Base-by-base conservation (phyloP, 2,329 filamentous ascomycete species). In the Cadophora gregata region DNA sequence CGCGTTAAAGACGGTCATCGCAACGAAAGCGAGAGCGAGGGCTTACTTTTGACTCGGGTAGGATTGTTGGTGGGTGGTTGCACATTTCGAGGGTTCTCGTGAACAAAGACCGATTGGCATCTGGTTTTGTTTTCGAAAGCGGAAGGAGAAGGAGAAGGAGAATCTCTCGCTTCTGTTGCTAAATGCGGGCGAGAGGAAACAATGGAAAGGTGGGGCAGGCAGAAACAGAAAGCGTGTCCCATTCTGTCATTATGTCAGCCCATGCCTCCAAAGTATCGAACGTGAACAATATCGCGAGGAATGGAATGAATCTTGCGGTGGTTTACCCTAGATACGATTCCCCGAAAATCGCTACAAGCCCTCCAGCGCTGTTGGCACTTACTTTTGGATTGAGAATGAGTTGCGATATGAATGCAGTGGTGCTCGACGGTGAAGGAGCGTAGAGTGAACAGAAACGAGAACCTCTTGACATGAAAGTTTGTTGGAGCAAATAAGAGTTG, bases 81-180 rank as follows among this genome's bases (percentile, higher is more conserved):
- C 9, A 14, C 12, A 24, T 10, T 36, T 21, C 12, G 14, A 9
- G 58, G 29, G 38, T 19, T 60, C 7, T 12, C 6, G 24, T 10
- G 24, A 4, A 9, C 25, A 21, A 31, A 21, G 16, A 2, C 16
- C 29, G 19, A 14, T 2, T 42, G 5, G 21, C 27, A 9, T n/a
- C 45, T 21, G 8, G 21, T 59, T 59, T 14, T 47, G 12, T 38
- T 45, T 21, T 29, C 14, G 25, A 31, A 31, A 47, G 8, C 31
- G 36, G 33, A 59, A 59, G 38, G 56, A 47, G 56, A 31, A 47
- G 8, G 29, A 24, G 33, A 59, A 59, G 38, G 56, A 47, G 56
- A 25, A 16, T 21, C 24, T 42, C 55, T 59, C 56, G 53, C 53
- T 58, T 58, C 31, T 2, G 3, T 27, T 29, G 12, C 48, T 16